phyloP scores from a whole-genome alignment of 352 stramenopile genomes.

The Globisporangium cystogenes region DNA sequence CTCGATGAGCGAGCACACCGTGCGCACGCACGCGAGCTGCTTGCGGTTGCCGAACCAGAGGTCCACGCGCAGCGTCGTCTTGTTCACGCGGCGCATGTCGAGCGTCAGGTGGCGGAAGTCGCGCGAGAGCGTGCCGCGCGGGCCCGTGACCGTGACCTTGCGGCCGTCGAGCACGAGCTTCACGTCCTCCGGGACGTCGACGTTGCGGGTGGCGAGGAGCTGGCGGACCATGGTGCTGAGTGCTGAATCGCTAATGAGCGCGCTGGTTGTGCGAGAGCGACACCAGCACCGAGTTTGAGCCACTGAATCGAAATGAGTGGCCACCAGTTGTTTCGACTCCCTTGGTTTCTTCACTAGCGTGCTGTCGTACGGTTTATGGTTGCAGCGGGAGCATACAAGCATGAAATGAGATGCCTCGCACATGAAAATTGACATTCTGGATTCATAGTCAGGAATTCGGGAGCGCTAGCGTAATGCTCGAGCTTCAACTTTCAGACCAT shows the following conservation, averaged over 20 bases:
- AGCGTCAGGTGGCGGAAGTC: constrained; percentile 98
- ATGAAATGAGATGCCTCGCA: too few relatives aligned
- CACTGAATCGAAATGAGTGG: too few relatives aligned
- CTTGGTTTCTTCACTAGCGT: too few relatives aligned
- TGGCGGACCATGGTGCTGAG: constrained; percentile 73
- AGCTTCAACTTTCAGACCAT: too few relatives aligned
- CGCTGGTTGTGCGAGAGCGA: too few relatives aligned
- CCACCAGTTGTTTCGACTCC: not conserved
- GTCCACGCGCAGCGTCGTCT: constrained; percentile 94
- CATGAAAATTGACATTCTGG: too few relatives aligned
- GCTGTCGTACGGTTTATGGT: too few relatives aligned
- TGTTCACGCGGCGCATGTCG: constrained; percentile 91
- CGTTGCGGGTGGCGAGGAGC: constrained; percentile 90
- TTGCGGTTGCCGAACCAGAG: constrained; percentile 99
- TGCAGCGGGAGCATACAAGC: too few relatives aligned
- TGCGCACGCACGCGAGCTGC: constrained; percentile 97
- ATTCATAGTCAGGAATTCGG: too few relatives aligned
- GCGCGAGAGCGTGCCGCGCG: constrained; percentile 92
- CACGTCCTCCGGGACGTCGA: constrained; percentile 94
- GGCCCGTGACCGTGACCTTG: constrained; percentile 95
- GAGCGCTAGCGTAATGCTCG: too few relatives aligned
- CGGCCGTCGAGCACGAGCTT: constrained; percentile 93
- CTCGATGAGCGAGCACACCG: constrained; percentile 97
- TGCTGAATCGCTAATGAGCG: constrained; percentile 69
- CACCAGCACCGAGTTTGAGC: too few relatives aligned